phyloP scores from a whole-genome alignment of 176 grass and related monocot species.

The Zoysia pacifica region DNA sequence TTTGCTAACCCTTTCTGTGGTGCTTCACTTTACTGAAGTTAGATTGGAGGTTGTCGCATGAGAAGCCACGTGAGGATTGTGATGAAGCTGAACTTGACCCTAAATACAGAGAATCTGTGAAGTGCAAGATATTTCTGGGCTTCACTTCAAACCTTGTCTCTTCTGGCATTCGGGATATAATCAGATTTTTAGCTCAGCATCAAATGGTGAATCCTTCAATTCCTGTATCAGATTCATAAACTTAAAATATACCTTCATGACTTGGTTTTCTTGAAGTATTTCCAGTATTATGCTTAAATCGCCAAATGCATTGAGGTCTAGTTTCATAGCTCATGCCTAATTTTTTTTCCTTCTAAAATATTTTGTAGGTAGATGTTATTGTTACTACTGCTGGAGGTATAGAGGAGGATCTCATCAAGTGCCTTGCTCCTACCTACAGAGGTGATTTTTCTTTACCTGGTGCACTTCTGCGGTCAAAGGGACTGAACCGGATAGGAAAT shows the following conservation, averaged over 20 bases:
- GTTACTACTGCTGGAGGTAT: slow-evolving; percentile 93
- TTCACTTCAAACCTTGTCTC: slow-evolving; percentile 97
- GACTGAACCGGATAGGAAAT: slow-evolving; percentile 91
- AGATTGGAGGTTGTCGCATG: slow-evolving; percentile 84
- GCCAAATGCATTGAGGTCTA: neutral
- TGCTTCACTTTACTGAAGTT: slow-evolving; percentile 56
- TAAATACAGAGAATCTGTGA: slow-evolving; percentile 71
- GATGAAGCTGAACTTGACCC: slow-evolving; percentile 64
- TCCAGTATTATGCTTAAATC: neutral
- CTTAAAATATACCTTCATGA: neutral
- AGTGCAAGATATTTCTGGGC: slow-evolving; percentile 95
- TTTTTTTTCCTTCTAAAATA: neutral
- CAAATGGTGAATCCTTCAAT: slow-evolving; percentile 69
- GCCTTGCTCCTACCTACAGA: slow-evolving; percentile 77
- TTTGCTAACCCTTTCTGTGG: slow-evolving; percentile 26
- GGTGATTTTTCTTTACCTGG: slow-evolving; percentile 91
- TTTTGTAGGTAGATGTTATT: slow-evolving; percentile 84
- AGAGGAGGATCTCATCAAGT: slow-evolving; percentile 98
- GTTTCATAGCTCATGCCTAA: neutral
- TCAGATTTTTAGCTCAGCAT: slow-evolving; percentile 83
- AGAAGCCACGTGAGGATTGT: slow-evolving; percentile 59
- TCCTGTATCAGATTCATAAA: neutral
- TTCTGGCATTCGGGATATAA: slow-evolving; percentile 80
- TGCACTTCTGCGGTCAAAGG: slow-evolving; percentile 73
- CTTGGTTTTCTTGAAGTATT: slow-evolving; percentile 16